Evolutionary conservation across 257 asterid species (phyloP).

Genomic region (Jaltomata sinuosa): DNA sequence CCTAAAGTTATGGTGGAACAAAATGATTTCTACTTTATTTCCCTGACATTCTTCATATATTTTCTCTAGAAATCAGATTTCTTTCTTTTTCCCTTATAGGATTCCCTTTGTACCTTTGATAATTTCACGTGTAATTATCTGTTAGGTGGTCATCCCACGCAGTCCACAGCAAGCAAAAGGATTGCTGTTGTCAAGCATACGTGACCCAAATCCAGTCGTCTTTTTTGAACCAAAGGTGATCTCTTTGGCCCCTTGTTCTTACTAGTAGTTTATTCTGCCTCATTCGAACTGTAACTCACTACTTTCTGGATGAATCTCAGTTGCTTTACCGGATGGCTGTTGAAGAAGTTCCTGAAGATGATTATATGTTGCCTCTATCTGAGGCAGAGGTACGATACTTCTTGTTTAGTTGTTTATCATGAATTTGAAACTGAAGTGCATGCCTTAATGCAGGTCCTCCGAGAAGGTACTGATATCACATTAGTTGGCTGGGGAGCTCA

Average conservation of each 20-base stretch:
- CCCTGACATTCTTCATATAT: background rate
- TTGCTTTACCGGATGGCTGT: constrained; percentile 95
- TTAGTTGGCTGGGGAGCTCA: constrained; percentile 99
- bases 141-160: constrained; percentile 93
- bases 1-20: background rate
- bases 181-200: constrained; percentile 63
- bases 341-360: constrained; percentile 87
- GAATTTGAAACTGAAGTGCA: background rate
- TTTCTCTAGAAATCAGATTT: background rate
- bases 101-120: background rate
- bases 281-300: background rate
- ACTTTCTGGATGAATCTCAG: constrained; percentile 24
- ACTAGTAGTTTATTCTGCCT: background rate
- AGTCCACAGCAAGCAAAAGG: constrained; percentile 97
- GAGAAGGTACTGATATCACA: constrained; percentile 90
- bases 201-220: constrained; percentile 91
- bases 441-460: constrained; percentile 57
- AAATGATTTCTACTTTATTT: background rate
- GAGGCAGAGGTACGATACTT: constrained; percentile 77
- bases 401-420: background rate
- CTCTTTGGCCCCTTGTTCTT: background rate
- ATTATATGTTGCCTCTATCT: constrained; percentile 83
- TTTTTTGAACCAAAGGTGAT: constrained; percentile 93
- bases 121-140: background rate
- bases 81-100: background rate